Percentiles rank a stretch among this genome's conserved stretches.
Evolutionary conservation across 2,329 filamentous ascomycete species (phyloP).

Genomic region (Fusarium sp.): DNA sequence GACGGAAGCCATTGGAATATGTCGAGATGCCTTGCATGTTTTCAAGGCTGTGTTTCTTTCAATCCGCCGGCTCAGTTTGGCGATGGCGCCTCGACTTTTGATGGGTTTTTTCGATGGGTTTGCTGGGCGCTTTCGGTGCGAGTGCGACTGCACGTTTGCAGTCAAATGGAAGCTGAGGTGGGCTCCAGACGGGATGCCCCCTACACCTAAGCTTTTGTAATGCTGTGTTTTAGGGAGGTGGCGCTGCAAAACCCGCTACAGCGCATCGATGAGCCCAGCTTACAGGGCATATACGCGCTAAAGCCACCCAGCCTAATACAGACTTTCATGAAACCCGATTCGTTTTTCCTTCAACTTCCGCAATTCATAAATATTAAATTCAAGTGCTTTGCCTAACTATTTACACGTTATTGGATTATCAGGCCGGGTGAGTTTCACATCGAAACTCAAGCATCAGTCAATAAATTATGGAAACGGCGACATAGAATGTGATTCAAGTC

Average conservation of each 20-base stretch:
- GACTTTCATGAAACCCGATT: neutral
- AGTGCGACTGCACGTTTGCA: constrained; percentile 39
- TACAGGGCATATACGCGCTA: constrained; percentile 26
- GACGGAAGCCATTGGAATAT: constrained; percentile 61
- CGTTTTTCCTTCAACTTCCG: neutral
- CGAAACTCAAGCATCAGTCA: neutral
- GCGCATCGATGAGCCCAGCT: constrained; percentile 4
- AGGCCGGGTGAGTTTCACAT: neutral
- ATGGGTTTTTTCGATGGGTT: constrained; percentile 46
- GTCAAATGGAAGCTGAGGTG: constrained; percentile 26
- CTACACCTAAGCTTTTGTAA: constrained; percentile 24
- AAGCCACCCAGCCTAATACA: neutral
- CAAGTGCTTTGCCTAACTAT: neutral
- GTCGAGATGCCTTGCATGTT: constrained; percentile 53
- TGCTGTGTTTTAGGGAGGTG: constrained; percentile 19
- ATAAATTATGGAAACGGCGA: neutral
- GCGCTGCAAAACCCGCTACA: constrained; percentile 25
- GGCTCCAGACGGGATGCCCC: constrained; percentile 11
- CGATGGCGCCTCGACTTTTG: constrained; percentile 45
- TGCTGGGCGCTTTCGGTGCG: constrained; percentile 40
- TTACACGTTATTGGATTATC: neutral
- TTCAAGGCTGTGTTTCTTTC: constrained; percentile 40
- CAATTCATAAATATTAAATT: neutral
- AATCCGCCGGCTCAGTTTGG: constrained; percentile 39
- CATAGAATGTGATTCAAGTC: neutral